Percentiles rank a stretch among this genome's conserved stretches.
These are phyloP conservation scores for Fraxinus platypoda DNA, from an alignment of 305 asterid genomes.

Conservation along the genomic window DNA sequence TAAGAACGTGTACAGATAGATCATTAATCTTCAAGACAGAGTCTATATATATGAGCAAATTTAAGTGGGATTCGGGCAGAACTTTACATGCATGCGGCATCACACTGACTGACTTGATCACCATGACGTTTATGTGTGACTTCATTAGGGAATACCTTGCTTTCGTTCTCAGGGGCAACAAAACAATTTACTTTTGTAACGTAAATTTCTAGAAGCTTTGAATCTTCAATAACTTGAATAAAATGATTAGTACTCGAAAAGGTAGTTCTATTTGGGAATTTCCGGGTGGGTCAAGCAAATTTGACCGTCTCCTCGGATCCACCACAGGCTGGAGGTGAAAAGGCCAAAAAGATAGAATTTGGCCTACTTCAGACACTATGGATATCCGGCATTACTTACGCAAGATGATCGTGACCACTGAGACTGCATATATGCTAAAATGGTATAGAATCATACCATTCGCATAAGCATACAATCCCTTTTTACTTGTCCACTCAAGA, in stretches of 20 bases:
- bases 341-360: background rate
- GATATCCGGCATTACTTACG: slow-evolving; percentile 7
- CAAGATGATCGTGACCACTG: background rate
- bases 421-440: background rate
- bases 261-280: slow-evolving; percentile 3
- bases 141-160: background rate
- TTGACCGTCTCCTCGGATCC: background rate
- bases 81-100: background rate
- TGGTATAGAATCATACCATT: background rate
- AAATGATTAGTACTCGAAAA: background rate
- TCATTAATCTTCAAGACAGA: background rate
- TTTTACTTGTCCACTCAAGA: slow-evolving; percentile 1
- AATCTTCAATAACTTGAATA: background rate
- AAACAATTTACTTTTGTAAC: background rate
- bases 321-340: background rate
- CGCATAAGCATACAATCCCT: background rate
- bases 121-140: background rate
- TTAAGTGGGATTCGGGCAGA: background rate
- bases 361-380: slow-evolving; percentile 15
- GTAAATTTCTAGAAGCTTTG: background rate
- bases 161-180: background rate
- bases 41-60: background rate
- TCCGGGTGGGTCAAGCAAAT: background rate
- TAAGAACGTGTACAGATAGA: background rate
- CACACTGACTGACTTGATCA: background rate